Evolutionary conservation across 345 rosid genomes (phyloP), one percentile per base, ranked within the genome.

Genomic region (Barbarea vulgaris): DNA sequence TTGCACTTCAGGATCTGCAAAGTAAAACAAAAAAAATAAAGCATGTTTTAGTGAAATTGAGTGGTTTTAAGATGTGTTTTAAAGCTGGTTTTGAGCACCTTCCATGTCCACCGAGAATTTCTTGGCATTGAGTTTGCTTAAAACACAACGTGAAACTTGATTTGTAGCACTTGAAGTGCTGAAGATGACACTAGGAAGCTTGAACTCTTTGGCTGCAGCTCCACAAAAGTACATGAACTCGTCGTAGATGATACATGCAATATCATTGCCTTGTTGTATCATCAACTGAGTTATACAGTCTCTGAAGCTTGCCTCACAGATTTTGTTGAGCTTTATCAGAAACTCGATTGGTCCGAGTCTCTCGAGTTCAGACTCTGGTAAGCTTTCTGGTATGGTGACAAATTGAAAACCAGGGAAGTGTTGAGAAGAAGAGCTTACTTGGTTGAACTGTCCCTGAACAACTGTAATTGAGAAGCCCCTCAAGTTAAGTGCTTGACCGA

Each of bases 381-480:
- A 33, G 67, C 60, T 60, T 50, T 82, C 82, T 15, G 82, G 76
- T 21, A 89, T 37, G 28, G 77, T 17, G 10, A 74, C 19, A 73
- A 82, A 85, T 8, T 67, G 30, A n/a, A 89, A 84, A 7, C 72
- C 55, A 13, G 24, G 21, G 0, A 25, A 24, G 5, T 15, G 22
- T 25, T 42, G 67, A 2, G 39, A 47, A 41, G 44, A 31, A 47
- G 57, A 33, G 74, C 11, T 59, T 1, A 86, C 86, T 4, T 39
- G 77, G 58, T 80, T 80, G 77, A 76, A 64, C 0, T 28, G 14
- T 30, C 76, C 47, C 42, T 83, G 85, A 66, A 66, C 72, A 28
- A 88, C 51, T 9, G 88, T 83, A 63, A 91, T 83, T 67, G 79
- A 76, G 75, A 85, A 88, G 21, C 93, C 91, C 14, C 55, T 82